Percentiles rank a stretch among this genome's conserved stretches.
Conservation (phyloP, 768 basidiomycete genomes). For the Tulasnella sp. region DNA sequence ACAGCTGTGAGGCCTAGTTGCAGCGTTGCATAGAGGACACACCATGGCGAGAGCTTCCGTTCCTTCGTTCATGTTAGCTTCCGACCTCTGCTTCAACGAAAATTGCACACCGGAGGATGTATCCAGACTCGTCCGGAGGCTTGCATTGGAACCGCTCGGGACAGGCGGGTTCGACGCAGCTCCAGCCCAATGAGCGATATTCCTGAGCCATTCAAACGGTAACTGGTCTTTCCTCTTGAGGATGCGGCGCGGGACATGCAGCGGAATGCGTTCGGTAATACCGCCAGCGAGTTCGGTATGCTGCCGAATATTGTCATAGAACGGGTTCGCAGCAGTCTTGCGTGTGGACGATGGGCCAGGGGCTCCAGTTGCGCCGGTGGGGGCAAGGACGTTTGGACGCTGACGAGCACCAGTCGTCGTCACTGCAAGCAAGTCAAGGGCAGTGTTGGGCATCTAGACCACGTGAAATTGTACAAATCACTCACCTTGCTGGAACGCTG, state of each 20-base stretch:
- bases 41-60: conserved; percentile 65
- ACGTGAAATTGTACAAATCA: background rate
- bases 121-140: background rate
- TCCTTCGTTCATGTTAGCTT: conserved; percentile 45
- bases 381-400: background rate
- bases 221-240: conserved; percentile 52
- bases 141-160: too few species aligned
- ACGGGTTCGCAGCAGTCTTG: conserved; percentile 60
- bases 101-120: background rate
- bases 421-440: conserved; percentile 16
- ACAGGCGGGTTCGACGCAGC: background rate
- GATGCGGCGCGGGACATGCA: conserved; percentile 38
- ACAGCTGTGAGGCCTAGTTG: background rate
- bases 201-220: conserved; percentile 65
- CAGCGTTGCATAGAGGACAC: background rate
- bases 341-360: conserved; percentile 22
- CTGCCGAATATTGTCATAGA: conserved; percentile 89
- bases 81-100: background rate
- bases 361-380: background rate
- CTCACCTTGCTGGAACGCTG: conserved; percentile 30
- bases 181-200: conserved; percentile 39
- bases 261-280: conserved; percentile 67
- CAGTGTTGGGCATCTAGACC: background rate
- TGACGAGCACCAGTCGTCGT: conserved; percentile 13
- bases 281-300: conserved; percentile 63